A percentile compares a stretch with the other conserved stretches of the same genome.
phyloP scores from a whole-genome alignment of 2,329 filamentous ascomycete species.

The Paraphoma sp. region DNA sequence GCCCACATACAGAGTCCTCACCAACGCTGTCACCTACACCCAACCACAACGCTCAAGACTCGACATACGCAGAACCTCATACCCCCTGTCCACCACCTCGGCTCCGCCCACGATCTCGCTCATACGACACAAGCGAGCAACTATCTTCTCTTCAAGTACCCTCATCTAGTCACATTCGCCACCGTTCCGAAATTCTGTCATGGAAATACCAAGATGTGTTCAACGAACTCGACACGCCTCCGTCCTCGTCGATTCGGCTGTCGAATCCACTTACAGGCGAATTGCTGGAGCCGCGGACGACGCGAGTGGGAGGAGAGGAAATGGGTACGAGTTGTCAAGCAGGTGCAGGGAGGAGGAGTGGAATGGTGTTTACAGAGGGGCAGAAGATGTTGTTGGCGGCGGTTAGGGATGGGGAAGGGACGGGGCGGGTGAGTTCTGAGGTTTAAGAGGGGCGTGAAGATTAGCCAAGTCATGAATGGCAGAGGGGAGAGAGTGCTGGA shows the following conservation, averaged over 20 bases:
- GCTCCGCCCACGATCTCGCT: neutral
- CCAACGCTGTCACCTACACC: neutral
- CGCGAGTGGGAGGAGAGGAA: neutral
- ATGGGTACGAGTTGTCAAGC: neutral
- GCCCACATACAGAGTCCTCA: too few species aligned
- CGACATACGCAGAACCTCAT: neutral
- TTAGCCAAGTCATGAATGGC: too few species aligned
- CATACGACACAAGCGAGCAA: neutral
- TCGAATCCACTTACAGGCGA: neutral
- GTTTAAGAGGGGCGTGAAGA: too few species aligned
- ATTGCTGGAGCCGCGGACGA: neutral
- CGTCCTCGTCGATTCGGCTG: neutral
- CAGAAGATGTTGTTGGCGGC: neutral
- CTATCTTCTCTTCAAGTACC: too few species aligned
- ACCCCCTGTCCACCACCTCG: neutral
- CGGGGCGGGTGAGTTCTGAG: too few species aligned
- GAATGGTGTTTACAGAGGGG: conserved; percentile 2
- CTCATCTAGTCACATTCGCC: too few species aligned
- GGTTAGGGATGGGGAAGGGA: neutral
- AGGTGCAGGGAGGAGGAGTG: neutral
- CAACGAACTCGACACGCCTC: neutral
- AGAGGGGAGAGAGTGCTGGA: too few species aligned
- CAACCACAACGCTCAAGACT: neutral
- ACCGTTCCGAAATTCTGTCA: conserved; percentile 1
- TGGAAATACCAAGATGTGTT: conserved; percentile 17